These are phyloP conservation scores for Sporormia fimetaria DNA, from an alignment of 495 filamentous ascomycete species.

Conservation along the genomic window DNA sequence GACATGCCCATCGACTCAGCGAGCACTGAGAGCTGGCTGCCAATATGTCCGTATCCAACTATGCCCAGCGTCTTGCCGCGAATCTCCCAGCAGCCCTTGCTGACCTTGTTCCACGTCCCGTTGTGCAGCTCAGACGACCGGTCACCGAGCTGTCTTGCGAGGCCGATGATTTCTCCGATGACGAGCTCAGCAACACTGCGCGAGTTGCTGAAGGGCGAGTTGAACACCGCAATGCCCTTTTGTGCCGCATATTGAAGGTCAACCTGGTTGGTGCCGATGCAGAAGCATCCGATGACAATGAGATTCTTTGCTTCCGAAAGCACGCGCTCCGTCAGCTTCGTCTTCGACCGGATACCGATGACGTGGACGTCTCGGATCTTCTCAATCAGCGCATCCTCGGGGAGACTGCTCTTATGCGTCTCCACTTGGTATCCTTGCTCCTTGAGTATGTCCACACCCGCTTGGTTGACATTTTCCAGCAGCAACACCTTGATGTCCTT, in stretches of 20 bases:
- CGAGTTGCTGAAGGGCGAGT: conserved; percentile 97
- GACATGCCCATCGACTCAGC: conserved; percentile 96
- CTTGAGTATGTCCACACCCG: conserved; percentile 68
- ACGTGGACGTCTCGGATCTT: conserved; percentile 98
- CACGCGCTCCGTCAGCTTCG: conserved; percentile 77
- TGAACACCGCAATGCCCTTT: conserved; percentile 95
- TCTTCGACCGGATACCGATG: conserved; percentile 97
- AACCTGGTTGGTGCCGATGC: conserved; percentile 98
- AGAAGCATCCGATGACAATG: conserved; percentile 95
- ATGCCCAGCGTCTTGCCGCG: conserved; percentile 96
- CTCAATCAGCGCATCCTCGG: conserved; percentile 88
- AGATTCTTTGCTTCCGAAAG: conserved; percentile 84
- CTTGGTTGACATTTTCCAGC: conserved; percentile 90
- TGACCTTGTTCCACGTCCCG: conserved; percentile 97
- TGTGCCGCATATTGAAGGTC: conserved; percentile 83
- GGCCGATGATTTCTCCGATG: conserved; percentile 81
- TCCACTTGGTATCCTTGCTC: conserved; percentile 95
- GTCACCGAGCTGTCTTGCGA: conserved; percentile 87
- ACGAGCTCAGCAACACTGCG: conserved; percentile 93
- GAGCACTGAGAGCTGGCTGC: conserved; percentile 88
- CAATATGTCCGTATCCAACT: conserved; percentile 95
- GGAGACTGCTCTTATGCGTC: conserved; percentile 72
- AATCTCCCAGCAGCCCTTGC: conserved; percentile 92
- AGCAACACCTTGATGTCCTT: conserved; percentile 93
- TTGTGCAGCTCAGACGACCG: conserved; percentile 89